A percentile compares a stretch with the other conserved stretches of the same genome.
These are phyloP conservation scores for Leccinellum albellum DNA, from an alignment of 768 basidiomycete species.

Conservation along the genomic window DNA sequence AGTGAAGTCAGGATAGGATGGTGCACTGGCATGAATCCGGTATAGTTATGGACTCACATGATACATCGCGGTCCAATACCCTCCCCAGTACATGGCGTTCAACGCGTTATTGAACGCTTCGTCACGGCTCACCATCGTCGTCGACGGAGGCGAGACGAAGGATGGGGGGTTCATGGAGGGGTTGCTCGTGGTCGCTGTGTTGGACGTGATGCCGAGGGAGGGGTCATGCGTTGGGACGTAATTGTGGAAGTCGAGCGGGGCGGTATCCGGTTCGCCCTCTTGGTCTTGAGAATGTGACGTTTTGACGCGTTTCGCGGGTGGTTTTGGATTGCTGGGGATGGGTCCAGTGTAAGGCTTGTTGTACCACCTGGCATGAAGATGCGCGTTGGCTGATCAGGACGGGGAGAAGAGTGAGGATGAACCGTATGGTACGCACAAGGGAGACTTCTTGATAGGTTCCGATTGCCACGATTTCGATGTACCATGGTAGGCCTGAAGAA, in stretches of 20 bases:
- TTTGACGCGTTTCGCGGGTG: background rate
- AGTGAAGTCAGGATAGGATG: background rate
- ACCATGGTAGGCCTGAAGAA: constrained; percentile 56
- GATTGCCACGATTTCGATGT: constrained; percentile 66
- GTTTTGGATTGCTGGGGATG: constrained; percentile 8
- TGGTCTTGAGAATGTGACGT: background rate
- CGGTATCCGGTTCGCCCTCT: constrained; percentile 41
- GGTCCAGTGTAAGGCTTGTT: constrained; percentile 47
- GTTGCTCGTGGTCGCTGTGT: constrained; percentile 13
- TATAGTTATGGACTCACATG: constrained; percentile 46
- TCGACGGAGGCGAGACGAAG: constrained; percentile 32
- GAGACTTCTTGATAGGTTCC: constrained; percentile 65
- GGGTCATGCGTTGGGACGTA: constrained; percentile 71
- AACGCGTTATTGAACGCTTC: constrained; percentile 75
- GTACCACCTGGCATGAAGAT: constrained; percentile 58
- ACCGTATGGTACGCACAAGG: constrained; percentile 49
- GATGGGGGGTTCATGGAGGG: constrained; percentile 11
- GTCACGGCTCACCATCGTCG: constrained; percentile 52
- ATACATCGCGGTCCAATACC: constrained; percentile 86
- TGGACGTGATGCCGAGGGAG: constrained; percentile 40
- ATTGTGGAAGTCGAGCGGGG: constrained; percentile 65
- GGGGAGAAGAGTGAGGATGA: background rate
- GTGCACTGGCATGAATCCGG: background rate
- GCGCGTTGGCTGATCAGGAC: background rate
- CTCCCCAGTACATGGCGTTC: constrained; percentile 81